Percentiles rank a stretch among this genome's conserved stretches.
phyloP scores from a whole-genome alignment of 2,329 filamentous ascomycete species.

The Calonectria montana region DNA sequence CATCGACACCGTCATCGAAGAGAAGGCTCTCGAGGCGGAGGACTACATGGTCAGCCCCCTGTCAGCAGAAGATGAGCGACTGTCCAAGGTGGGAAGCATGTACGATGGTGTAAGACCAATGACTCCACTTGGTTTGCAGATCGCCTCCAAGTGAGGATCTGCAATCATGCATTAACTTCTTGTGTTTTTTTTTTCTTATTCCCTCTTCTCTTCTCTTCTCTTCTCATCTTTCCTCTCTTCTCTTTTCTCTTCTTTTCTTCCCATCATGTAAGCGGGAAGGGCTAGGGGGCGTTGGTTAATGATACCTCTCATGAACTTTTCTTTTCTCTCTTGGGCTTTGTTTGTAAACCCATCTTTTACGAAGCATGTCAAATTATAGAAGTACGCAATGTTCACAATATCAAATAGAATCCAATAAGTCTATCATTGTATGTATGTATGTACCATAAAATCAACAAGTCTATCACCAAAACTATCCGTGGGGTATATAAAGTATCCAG shows the following conservation, averaged over 20 bases:
- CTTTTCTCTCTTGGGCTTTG: neutral
- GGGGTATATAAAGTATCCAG: constrained; percentile 42
- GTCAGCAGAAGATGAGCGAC: constrained; percentile 9
- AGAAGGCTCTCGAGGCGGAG: neutral
- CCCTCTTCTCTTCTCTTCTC: neutral
- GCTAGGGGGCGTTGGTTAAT: constrained; percentile 19
- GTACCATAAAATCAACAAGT: constrained; percentile 31
- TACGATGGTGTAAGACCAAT: constrained; percentile 3
- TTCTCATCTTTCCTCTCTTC: neutral
- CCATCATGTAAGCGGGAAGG: neutral
- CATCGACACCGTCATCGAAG: neutral
- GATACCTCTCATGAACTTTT: constrained; percentile 28
- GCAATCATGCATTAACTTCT: neutral
- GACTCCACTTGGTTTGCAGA: neutral
- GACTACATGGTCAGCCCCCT: constrained; percentile 25
- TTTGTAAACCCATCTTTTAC: neutral
- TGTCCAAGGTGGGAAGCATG: constrained; percentile 10
- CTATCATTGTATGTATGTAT: constrained; percentile 26
- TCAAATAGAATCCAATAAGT: neutral
- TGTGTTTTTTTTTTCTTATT: too few species aligned
- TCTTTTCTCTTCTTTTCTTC: neutral
- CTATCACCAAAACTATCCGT: constrained; percentile 38
- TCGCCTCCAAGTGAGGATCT: neutral
- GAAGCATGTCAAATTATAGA: constrained; percentile 25
- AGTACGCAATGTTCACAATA: neutral